Evolutionary conservation across 164 flowering plant genomes (phyloP).

Genomic region (Hamamelis virginiana): DNA sequence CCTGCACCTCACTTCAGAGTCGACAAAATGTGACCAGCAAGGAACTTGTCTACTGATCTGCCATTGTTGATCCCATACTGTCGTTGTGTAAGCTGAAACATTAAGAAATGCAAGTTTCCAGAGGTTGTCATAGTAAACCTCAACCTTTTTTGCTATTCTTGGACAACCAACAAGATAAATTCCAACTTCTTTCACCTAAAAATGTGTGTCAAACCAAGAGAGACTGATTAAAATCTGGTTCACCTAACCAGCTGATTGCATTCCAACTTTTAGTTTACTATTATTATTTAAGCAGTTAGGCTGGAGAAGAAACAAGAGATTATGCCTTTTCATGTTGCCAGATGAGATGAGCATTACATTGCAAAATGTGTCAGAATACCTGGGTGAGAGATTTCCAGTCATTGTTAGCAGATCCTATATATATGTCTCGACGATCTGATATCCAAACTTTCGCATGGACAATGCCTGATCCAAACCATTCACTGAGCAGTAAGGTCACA

Average conservation of each 20-base stretch:
- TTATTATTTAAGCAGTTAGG: background rate
- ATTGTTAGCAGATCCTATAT: constrained; percentile 96
- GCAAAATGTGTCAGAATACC: constrained; percentile 30
- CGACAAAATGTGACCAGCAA: constrained; percentile 92
- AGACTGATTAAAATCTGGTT: too few species aligned
- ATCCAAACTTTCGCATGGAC: constrained; percentile 97
- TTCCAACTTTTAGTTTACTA: background rate
- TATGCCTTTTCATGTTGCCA: background rate
- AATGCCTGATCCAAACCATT: constrained; percentile 96
- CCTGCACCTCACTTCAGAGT: constrained; percentile 64
- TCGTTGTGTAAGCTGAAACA: constrained; percentile 56
- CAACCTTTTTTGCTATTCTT: constrained; percentile 54
- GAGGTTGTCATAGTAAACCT: constrained; percentile 63
- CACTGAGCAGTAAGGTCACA: constrained; percentile 57
- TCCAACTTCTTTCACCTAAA: constrained; percentile 95
- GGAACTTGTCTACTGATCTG: constrained; percentile 76
- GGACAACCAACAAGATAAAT: constrained; percentile 79
- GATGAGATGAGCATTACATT: constrained; percentile 1
- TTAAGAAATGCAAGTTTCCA: constrained; percentile 77
- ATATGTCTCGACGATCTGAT: constrained; percentile 67
- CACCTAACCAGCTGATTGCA: too few species aligned
- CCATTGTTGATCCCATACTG: constrained; percentile 74
- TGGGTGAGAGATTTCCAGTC: constrained; percentile 99
- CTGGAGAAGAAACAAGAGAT: too few species aligned
- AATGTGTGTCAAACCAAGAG: constrained; percentile 9